Percentiles rank a stretch among this genome's conserved stretches.
Conservation (phyloP, 257 asterid species). For the Forsythia suspensa region DNA sequence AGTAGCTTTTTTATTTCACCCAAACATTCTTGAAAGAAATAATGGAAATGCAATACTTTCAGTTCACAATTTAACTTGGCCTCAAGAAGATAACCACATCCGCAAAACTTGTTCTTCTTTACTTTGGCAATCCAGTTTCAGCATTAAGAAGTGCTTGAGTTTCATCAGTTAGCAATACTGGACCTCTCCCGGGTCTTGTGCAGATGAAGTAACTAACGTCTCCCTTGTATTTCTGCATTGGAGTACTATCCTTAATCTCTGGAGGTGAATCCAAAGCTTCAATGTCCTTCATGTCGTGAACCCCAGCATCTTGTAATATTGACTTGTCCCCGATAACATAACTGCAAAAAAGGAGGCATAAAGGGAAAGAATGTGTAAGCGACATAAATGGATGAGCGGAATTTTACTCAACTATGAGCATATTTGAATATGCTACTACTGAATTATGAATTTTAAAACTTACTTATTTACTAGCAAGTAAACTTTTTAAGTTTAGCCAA, state of each 20-base stretch:
- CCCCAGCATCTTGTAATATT: slow-evolving; percentile 79
- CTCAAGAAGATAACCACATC: not conserved
- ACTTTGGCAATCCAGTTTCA: slow-evolving; percentile 80
- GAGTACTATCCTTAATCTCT: slow-evolving; percentile 58
- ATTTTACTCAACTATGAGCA: no score
- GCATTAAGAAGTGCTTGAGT: slow-evolving; percentile 70
- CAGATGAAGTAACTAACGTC: slow-evolving; percentile 90
- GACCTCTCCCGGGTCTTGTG: slow-evolving; percentile 67
- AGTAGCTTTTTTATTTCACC: no score
- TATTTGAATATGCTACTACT: no score
- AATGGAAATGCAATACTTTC: not conserved
- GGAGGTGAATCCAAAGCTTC: slow-evolving; percentile 81
- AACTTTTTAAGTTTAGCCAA: no score
- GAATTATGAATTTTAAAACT: no score
- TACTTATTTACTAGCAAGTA: no score
- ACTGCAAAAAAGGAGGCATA: slow-evolving; percentile 39
- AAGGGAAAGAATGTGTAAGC: no score
- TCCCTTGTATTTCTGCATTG: slow-evolving; percentile 58
- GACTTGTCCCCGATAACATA: slow-evolving; percentile 90
- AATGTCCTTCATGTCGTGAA: slow-evolving; percentile 63
- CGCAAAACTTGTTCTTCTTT: slow-evolving; percentile 20
- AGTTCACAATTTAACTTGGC: no score
- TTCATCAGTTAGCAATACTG: slow-evolving; percentile 68
- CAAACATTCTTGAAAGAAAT: not conserved
- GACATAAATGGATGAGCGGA: no score